Percentiles rank a stretch among this genome's conserved stretches.
phyloP scores from a whole-genome alignment of 805 yeast genomes.

The Lachancea lanzarotensis region DNA sequence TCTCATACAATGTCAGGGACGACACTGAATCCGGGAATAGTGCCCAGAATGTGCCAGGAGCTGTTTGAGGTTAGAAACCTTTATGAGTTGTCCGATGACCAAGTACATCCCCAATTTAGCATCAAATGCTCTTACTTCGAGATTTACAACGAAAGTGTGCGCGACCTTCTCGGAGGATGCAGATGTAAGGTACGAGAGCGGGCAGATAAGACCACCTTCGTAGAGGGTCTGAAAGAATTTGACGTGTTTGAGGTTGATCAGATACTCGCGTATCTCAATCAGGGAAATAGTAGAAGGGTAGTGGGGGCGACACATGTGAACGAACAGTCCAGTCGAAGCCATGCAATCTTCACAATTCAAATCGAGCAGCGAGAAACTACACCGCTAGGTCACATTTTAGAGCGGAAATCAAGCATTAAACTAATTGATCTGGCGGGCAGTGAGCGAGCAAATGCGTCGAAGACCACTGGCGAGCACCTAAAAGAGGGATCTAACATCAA shows the following conservation, averaged over 20 bases:
- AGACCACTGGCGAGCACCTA: conserved; percentile 53
- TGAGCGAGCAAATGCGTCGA: conserved; percentile 59
- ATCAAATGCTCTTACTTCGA: conserved; percentile 71
- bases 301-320: conserved; percentile 73
- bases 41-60: conserved; percentile 10
- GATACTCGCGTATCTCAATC: conserved; percentile 39
- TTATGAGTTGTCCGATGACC: conserved; percentile 40
- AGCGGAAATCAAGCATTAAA: conserved; percentile 53
- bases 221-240: conserved; percentile 56
- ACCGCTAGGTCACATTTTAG: conserved; percentile 38
- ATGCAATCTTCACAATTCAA: conserved; percentile 64
- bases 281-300: conserved; percentile 52
- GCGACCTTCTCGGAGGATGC: conserved; percentile 49
- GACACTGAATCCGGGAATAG: conserved; percentile 7
- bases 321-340: conserved; percentile 68
- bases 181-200: conserved; percentile 56
- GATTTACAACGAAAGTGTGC: conserved; percentile 76
- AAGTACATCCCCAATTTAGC: conserved; percentile 58
- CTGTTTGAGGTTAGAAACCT: conserved; percentile 9
- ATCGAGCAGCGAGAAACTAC: conserved; percentile 51
- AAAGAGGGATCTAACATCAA: conserved; percentile 75
- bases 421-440: conserved; percentile 82
- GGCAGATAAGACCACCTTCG: conserved; percentile 62
- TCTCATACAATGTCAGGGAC: conserved; percentile 77
- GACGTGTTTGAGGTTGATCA: conserved; percentile 44